Evolutionary conservation across 352 stramenopile genomes (phyloP).

Genomic region (Globisporangium radiosum): DNA sequence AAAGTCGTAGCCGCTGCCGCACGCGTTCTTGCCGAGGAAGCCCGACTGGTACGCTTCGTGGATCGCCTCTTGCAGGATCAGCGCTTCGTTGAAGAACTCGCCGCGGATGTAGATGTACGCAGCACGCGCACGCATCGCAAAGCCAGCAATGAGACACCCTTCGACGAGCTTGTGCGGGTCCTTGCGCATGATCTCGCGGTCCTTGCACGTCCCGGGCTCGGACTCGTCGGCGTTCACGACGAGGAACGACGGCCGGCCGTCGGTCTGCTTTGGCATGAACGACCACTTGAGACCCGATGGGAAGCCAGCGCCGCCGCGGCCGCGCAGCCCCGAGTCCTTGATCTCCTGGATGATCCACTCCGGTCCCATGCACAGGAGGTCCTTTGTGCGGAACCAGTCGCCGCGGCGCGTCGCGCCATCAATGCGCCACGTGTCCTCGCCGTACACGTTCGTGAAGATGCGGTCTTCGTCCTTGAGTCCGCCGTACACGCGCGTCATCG

Average conservation of each 20-base stretch:
- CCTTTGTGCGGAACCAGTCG: conserved; percentile 96
- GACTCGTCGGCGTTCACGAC: conserved; percentile 99
- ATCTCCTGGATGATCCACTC: conserved; percentile 99
- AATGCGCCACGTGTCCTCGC: conserved; percentile 90
- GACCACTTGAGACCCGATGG: conserved; percentile 99
- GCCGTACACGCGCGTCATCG: conserved; percentile 88
- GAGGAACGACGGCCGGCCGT: conserved; percentile 98
- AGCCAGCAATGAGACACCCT: conserved; percentile 96
- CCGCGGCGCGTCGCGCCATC: conserved; percentile 89
- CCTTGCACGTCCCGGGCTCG: conserved; percentile 99
- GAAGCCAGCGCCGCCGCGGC: conserved; percentile 97
- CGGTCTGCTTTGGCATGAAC: conserved; percentile 99
- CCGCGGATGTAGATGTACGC: conserved; percentile 99
- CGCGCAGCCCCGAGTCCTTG: conserved; percentile 97
- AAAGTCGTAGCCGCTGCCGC: conserved; percentile 98
- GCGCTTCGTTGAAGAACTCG: conserved; percentile 99
- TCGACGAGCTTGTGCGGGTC: conserved; percentile 99
- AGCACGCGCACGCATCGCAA: conserved; percentile 97
- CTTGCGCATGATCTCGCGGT: conserved; percentile 99
- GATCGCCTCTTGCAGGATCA: conserved; percentile 98
- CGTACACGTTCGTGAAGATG: conserved; percentile 99
- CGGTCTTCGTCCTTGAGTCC: conserved; percentile 98
- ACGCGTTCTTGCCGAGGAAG: conserved; percentile 96
- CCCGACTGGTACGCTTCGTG: conserved; percentile 97
- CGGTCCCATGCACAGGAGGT: conserved; percentile 97